phyloP scores from a whole-genome alignment of 2,329 filamentous ascomycete genomes.

The Cladophialophora psammophila region DNA sequence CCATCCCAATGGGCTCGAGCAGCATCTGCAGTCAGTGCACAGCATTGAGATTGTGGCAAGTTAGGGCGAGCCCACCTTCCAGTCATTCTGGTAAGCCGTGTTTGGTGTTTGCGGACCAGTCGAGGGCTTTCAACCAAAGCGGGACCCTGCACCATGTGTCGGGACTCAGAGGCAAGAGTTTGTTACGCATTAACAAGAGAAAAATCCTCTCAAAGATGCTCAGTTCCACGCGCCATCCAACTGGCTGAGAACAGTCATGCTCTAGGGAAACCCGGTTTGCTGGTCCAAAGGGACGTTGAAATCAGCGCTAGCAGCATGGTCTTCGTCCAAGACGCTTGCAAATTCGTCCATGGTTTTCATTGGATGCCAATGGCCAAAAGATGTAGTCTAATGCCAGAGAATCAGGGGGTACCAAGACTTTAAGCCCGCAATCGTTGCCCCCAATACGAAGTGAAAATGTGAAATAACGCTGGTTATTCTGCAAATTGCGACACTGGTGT shows the following conservation, averaged over 20 bases:
- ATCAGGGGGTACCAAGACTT: conserved; percentile 3
- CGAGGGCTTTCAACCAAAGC: background rate
- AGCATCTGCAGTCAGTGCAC: background rate
- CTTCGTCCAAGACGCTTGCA: background rate
- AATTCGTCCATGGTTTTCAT: background rate
- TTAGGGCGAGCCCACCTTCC: background rate
- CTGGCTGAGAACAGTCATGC: background rate
- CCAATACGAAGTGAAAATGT: background rate
- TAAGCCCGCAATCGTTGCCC: background rate
- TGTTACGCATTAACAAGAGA: background rate
- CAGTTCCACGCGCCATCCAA: background rate
- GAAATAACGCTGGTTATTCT: background rate
- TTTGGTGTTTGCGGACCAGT: background rate
- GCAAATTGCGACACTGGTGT: background rate
- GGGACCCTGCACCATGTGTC: background rate
- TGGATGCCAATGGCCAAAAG: background rate
- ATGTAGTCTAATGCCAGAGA: background rate
- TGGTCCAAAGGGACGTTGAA: background rate
- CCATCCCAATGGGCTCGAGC: background rate
- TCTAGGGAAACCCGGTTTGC: background rate
- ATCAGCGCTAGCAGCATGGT: conserved; percentile 5
- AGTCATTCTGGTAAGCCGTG: background rate
- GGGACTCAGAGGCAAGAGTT: background rate
- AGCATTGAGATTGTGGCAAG: background rate
- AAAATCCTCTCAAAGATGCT: background rate